phyloP scores from a whole-genome alignment of 2,329 filamentous ascomycete genomes.

The Trichoderma arundinaceum region DNA sequence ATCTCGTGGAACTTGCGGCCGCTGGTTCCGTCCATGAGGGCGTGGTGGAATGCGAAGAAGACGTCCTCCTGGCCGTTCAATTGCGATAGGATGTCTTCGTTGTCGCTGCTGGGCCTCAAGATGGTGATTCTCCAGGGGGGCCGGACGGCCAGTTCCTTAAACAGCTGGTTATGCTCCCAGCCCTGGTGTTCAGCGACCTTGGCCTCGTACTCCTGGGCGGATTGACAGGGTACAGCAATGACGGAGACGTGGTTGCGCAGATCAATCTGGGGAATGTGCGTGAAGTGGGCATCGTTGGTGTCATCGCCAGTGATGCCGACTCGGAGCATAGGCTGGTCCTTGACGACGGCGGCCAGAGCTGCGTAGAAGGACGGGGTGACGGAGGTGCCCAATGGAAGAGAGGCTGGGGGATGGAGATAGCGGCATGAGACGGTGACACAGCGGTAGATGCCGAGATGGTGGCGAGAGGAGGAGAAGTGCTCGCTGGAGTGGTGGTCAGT shows the following conservation, averaged over 20 bases:
- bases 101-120: constrained; percentile 36
- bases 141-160: constrained; percentile 46
- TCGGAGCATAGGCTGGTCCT: constrained; percentile 54
- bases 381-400: background rate
- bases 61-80: constrained; percentile 42
- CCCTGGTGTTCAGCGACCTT: constrained; percentile 45
- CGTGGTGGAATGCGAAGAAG: constrained; percentile 59
- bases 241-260: constrained; percentile 52
- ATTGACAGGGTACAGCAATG: constrained; percentile 35
- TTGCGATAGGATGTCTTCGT: constrained; percentile 30
- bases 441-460: constrained; percentile 54
- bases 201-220: constrained; percentile 41
- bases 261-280: constrained; percentile 51
- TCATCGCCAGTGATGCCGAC: constrained; percentile 56
- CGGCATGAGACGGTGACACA: constrained; percentile 54
- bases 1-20: constrained; percentile 56
- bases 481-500: constrained; percentile 44
- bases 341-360: constrained; percentile 50
- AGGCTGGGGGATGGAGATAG: constrained; percentile 42
- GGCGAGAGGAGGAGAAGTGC: constrained; percentile 52
- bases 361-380: constrained; percentile 40
- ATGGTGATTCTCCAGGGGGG: constrained; percentile 57
- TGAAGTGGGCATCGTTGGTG: constrained; percentile 51
- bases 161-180: constrained; percentile 50
- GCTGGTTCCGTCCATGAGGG: constrained; percentile 58